Conservation (phyloP, 768 basidiomycete species). For the Phanerodontia chrysosporium region DNA sequence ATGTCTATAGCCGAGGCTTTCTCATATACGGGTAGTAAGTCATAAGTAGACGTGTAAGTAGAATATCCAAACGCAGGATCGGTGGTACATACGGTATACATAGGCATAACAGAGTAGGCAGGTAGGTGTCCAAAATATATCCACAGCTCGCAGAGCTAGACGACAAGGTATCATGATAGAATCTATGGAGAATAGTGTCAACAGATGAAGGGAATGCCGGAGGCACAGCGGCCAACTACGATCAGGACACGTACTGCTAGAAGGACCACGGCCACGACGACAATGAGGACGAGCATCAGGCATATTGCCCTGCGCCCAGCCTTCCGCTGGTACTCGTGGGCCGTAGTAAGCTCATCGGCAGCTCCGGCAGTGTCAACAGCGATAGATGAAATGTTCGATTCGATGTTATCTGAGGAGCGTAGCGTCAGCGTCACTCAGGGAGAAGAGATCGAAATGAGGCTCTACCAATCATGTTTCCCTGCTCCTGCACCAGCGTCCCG, state of each 20-base stretch:
- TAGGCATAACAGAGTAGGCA: background rate
- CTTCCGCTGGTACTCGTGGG: slow-evolving; percentile 90
- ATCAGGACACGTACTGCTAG: slow-evolving; percentile 69
- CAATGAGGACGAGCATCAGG: slow-evolving; percentile 78
- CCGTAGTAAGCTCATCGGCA: slow-evolving; percentile 81
- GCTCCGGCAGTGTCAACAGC: slow-evolving; percentile 79
- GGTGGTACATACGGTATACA: slow-evolving; percentile 13
- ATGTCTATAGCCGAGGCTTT: too few species aligned
- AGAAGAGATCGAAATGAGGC: slow-evolving; percentile 7
- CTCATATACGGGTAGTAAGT: too few species aligned
- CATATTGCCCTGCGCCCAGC: slow-evolving; percentile 90
- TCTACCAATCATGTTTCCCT: slow-evolving; percentile 91
- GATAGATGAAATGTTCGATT: slow-evolving; percentile 86
- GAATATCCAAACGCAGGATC: slow-evolving; percentile 1
- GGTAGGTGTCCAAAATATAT: background rate
- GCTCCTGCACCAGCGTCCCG: slow-evolving; percentile 90
- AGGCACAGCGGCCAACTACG: slow-evolving; percentile 22
- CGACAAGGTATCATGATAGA: slow-evolving; percentile 19
- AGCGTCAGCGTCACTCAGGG: background rate
- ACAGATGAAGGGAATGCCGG: slow-evolving; percentile 23
- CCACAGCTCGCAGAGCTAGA: background rate
- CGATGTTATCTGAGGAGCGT: slow-evolving; percentile 75
- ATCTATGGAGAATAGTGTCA: slow-evolving; percentile 18
- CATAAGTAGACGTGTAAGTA: slow-evolving; percentile 4
- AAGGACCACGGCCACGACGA: slow-evolving; percentile 86